Conservation (phyloP, 2,329 filamentous ascomycete genomes). For the Hypomyces rosellus region DNA sequence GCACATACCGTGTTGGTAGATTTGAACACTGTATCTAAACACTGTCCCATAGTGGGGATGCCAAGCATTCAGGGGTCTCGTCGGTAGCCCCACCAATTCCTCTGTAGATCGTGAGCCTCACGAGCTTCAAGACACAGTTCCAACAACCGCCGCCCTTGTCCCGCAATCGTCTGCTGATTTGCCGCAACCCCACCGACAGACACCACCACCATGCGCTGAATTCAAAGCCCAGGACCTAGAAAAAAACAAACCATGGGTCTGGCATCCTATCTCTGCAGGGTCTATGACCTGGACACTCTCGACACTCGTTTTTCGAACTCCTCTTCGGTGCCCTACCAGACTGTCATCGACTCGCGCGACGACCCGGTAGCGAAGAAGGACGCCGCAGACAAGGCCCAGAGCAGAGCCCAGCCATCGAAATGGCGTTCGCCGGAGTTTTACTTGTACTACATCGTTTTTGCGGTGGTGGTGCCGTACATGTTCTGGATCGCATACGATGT, state of each 20-base stretch:
- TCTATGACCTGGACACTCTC: conserved; percentile 61
- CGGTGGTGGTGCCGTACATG: conserved; percentile 70
- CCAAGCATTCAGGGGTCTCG: too few relatives aligned
- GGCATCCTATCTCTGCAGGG: conserved; percentile 38
- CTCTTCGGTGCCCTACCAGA: conserved; percentile 60
- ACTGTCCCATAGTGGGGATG: too few relatives aligned
- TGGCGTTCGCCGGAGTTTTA: conserved; percentile 87
- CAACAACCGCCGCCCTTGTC: too few relatives aligned
- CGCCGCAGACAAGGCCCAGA: conserved; percentile 31
- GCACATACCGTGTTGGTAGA: too few relatives aligned
- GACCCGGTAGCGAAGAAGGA: conserved; percentile 32
- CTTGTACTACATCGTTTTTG: conserved; percentile 67
- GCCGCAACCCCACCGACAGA: too few relatives aligned
- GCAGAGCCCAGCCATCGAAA: conserved; percentile 55
- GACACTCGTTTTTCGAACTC: conserved; percentile 61
- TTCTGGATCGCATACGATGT: conserved; percentile 84
- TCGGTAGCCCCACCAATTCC: too few relatives aligned
- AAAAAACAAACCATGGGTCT: conserved; percentile 33
- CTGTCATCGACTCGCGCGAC: conserved; percentile 45
- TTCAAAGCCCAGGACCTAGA: neutral
- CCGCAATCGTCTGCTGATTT: too few relatives aligned
- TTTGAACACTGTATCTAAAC: too few relatives aligned
- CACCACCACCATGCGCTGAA: conserved; percentile 13
- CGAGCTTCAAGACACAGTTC: too few relatives aligned
- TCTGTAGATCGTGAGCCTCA: too few relatives aligned